Percentiles rank a stretch among this genome's conserved stretches.
These are phyloP conservation scores for Russula compacta DNA, from an alignment of 768 basidiomycete species.

Conservation along the genomic window DNA sequence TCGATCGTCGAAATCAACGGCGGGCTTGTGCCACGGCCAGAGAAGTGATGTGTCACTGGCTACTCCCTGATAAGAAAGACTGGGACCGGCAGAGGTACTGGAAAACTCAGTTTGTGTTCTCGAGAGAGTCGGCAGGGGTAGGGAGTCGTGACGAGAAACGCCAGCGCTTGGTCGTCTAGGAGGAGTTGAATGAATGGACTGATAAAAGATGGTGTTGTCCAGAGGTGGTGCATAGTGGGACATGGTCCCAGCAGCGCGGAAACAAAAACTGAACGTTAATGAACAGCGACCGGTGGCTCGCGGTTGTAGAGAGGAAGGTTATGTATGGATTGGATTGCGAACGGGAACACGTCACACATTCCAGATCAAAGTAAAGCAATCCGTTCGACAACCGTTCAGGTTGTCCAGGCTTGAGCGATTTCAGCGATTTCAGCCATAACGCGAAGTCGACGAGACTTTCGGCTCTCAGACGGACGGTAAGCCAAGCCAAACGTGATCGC, in stretches of 20 bases:
- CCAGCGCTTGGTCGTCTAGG: conserved; percentile 16
- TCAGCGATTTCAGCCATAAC: no score
- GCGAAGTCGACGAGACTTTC: no score
- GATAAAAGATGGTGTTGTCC: conserved; percentile 15
- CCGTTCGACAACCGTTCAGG: no score
- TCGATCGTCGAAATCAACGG: conserved; percentile 4
- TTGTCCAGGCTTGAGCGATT: no score
- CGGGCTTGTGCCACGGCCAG: conserved; percentile 10
- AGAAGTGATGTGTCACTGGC: not conserved
- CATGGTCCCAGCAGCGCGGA: conserved; percentile 1
- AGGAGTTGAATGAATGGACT: conserved; percentile 11
- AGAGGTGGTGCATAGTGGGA: conserved; percentile 1
- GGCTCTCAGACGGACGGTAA: not conserved
- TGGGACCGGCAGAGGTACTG: not conserved
- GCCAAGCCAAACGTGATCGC: not conserved
- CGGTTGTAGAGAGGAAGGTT: not conserved
- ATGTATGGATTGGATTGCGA: not conserved
- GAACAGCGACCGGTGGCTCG: not conserved
- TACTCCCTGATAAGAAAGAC: not conserved
- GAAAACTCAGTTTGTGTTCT: conserved; percentile 9
- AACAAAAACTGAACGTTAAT: not conserved
- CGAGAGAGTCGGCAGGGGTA: conserved; percentile 12
- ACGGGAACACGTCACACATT: conserved; percentile 10
- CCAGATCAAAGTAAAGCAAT: not conserved
- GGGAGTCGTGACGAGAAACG: conserved; percentile 13